Percentiles rank a stretch among this genome's conserved stretches.
Conservation (phyloP, 2,329 filamentous ascomycete genomes). For the Trichophyton verrucosum region DNA sequence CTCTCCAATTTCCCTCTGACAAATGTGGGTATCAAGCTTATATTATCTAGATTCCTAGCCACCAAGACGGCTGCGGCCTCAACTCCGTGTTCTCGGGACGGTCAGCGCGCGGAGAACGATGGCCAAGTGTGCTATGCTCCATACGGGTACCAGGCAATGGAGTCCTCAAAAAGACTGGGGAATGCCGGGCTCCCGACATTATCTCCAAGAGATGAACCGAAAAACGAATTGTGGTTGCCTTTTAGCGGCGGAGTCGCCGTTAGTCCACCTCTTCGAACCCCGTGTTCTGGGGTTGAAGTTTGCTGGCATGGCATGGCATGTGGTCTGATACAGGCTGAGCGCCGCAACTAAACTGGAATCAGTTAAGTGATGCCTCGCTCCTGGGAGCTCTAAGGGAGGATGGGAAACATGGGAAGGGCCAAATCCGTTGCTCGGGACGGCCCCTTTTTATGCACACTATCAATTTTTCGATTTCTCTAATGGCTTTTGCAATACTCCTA, state of each 20-base stretch:
- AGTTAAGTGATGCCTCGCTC: background rate
- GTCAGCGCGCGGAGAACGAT: background rate
- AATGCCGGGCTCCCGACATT: too few species aligned
- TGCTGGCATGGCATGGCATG: background rate
- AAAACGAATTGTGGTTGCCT: background rate
- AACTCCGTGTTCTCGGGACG: background rate
- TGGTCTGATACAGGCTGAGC: background rate
- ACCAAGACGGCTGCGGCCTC: conserved; percentile 1
- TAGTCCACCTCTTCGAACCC: background rate
- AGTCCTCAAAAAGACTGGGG: background rate
- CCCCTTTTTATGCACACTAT: background rate
- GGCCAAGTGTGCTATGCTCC: background rate
- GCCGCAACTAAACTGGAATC: background rate
- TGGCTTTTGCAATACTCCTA: background rate
- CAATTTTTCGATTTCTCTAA: too few species aligned
- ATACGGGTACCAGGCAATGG: background rate
- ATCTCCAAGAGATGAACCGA: too few species aligned
- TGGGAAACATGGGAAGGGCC: background rate
- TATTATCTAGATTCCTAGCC: background rate
- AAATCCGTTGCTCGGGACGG: background rate
- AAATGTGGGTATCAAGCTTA: background rate
- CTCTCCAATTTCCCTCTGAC: background rate
- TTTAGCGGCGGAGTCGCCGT: conserved; percentile 3
- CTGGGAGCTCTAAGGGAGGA: background rate
- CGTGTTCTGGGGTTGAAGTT: background rate